Evolutionary conservation across 257 asterid genomes (phyloP).

Genomic region (Solanum paucissectum): DNA sequence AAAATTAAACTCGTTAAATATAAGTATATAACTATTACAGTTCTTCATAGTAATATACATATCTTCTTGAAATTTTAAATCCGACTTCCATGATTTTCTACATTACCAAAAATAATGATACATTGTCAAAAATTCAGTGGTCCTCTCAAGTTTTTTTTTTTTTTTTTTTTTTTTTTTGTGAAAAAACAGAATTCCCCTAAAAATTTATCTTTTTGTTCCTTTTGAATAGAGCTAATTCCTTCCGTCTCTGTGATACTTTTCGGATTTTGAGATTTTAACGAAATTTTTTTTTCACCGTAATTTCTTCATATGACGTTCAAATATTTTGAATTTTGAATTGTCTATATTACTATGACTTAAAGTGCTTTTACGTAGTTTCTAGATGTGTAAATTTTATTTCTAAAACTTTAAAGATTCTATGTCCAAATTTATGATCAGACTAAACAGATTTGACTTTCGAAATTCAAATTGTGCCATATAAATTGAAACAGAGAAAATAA

Average conservation of each 20-base stretch:
- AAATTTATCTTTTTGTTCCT: neutral
- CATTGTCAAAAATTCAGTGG: neutral
- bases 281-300: too few species aligned
- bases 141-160: neutral
- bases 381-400: neutral
- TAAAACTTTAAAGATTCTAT: too few species aligned
- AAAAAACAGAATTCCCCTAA: neutral
- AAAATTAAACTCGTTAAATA: neutral
- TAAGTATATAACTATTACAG: neutral
- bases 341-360: too few species aligned
- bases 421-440: neutral
- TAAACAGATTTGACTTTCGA: too few species aligned
- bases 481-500: neutral
- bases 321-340: too few species aligned
- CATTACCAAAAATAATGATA: neutral
- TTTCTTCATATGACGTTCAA: too few species aligned
- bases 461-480: too few species aligned
- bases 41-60: neutral
- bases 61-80: neutral
- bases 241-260: neutral
- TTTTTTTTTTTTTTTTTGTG: too few species aligned
- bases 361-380: too few species aligned
- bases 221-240: neutral
- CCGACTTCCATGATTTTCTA: neutral
- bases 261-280: rapidly evolving